These are phyloP conservation scores for Arabis hirsuta DNA, from an alignment of 345 rosid genomes.

Conservation along the genomic window DNA sequence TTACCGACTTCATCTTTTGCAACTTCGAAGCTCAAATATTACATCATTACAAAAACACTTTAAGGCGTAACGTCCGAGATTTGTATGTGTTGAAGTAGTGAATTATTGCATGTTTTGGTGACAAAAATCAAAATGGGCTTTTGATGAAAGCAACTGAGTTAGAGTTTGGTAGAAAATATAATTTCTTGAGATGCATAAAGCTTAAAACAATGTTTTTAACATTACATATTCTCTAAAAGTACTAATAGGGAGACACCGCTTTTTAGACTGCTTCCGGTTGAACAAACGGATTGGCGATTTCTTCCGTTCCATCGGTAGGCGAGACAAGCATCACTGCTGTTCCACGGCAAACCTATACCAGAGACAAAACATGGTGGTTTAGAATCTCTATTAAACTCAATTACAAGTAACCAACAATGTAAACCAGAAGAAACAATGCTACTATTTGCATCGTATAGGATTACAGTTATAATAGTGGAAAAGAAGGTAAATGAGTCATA, in stretches of 20 bases:
- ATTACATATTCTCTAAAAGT: conserved; percentile 27
- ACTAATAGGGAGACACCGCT: conserved; percentile 9
- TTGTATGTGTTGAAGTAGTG: background rate
- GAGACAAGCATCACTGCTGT: conserved; percentile 99
- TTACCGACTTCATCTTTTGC: conserved; percentile 27
- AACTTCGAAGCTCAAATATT: background rate
- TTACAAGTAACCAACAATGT: background rate
- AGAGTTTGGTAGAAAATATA: background rate
- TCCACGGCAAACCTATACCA: conserved; percentile 87
- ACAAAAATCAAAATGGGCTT: background rate
- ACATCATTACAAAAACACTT: background rate
- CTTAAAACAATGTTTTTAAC: conserved; percentile 6
- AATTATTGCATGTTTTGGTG: too few species aligned
- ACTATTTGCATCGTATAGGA: background rate
- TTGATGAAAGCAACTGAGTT: background rate
- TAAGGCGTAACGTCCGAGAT: background rate
- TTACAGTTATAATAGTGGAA: background rate
- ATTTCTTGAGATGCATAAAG: conserved; percentile 5
- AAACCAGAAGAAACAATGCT: background rate
- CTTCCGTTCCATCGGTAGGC: conserved; percentile 97
- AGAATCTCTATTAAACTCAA: background rate
- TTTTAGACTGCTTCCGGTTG: conserved; percentile 83
- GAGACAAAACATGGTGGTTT: background rate
- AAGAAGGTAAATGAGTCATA: conserved; percentile 39
- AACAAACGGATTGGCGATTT: conserved; percentile 92